These are phyloP conservation scores for Phaeosphaeriaceae sp. DNA, from an alignment of 2,329 filamentous ascomycete species.

Conservation along the genomic window DNA sequence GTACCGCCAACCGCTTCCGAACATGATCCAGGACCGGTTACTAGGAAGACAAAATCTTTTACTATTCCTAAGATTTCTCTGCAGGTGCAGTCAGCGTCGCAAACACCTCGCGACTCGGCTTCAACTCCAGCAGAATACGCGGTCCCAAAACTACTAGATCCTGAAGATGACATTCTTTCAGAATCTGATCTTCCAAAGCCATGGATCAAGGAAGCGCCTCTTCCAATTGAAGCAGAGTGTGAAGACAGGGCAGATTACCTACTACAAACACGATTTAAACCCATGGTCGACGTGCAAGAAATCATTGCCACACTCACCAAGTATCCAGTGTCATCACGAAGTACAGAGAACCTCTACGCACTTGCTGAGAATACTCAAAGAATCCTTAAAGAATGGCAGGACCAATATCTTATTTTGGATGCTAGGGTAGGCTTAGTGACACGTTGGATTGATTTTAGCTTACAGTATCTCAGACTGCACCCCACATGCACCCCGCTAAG, in stretches of 20 bases:
- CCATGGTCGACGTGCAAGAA: constrained; percentile 51
- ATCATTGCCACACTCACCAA: constrained; percentile 54
- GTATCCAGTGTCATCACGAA: constrained; percentile 50
- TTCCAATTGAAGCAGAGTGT: constrained; percentile 40
- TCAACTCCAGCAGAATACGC: constrained; percentile 32
- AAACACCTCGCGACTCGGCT: constrained; percentile 33
- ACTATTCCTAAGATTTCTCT: constrained; percentile 31
- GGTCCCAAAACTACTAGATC: constrained; percentile 31
- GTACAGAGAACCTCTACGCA: constrained; percentile 60
- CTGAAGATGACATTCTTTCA: constrained; percentile 43
- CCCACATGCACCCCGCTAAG: constrained; percentile 58
- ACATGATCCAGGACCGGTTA: constrained; percentile 8
- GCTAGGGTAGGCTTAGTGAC: constrained; percentile 37
- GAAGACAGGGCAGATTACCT: constrained; percentile 52
- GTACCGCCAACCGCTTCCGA: constrained; percentile 11
- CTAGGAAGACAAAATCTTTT: constrained; percentile 8
- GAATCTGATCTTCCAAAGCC: constrained; percentile 47
- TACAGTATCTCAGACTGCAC: constrained; percentile 50
- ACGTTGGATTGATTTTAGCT: constrained; percentile 23
- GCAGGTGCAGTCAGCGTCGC: constrained; percentile 25
- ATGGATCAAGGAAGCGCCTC: constrained; percentile 37
- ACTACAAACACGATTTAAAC: constrained; percentile 48
- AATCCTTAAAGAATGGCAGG: constrained; percentile 62
- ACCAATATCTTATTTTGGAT: constrained; percentile 65
- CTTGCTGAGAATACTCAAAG: constrained; percentile 61